A percentile compares a stretch with the other conserved stretches of the same genome.
phyloP scores from a whole-genome alignment of 2,329 filamentous ascomycete species.

The Delphinella strobiligena region DNA sequence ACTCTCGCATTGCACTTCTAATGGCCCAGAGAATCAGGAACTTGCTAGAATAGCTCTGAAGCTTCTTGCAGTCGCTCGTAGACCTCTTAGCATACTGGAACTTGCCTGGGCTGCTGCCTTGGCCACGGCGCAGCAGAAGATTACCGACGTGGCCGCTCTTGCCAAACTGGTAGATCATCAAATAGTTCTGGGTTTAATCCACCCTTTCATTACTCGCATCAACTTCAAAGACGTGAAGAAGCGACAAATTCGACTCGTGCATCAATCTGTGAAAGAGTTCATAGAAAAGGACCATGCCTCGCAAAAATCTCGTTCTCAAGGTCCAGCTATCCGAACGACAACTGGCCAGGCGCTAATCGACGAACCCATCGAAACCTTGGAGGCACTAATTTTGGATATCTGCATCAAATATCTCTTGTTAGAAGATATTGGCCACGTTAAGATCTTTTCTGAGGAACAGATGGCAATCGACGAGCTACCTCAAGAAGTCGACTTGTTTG shows the following conservation, averaged over 20 bases:
- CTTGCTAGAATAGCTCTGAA: neutral
- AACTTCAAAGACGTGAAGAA: neutral
- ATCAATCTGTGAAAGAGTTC: slow-evolving; percentile 2
- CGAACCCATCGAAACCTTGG: neutral
- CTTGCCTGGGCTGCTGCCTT: slow-evolving; percentile 1
- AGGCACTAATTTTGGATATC: neutral
- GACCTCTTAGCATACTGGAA: slow-evolving; percentile 1
- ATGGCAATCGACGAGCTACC: slow-evolving; percentile 16
- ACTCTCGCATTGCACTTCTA: neutral
- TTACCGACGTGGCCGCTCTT: neutral
- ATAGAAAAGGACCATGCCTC: neutral
- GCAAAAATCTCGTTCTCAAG: neutral
- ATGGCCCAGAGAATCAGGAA: neutral
- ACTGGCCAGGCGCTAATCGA: neutral
- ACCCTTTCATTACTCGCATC: neutral
- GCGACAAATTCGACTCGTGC: slow-evolving; percentile 2
- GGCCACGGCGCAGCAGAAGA: neutral
- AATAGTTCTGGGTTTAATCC: neutral
- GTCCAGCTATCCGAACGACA: neutral
- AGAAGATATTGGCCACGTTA: slow-evolving; percentile 17
- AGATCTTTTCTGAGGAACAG: slow-evolving; percentile 20
- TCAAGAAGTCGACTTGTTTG: slow-evolving; percentile 17
- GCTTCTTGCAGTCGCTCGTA: neutral
- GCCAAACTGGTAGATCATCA: neutral
- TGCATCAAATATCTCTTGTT: slow-evolving; percentile 17